Evolutionary conservation across 768 basidiomycete species (phyloP), one percentile per base, ranked within the genome.

Genomic region (Russula emetica): DNA sequence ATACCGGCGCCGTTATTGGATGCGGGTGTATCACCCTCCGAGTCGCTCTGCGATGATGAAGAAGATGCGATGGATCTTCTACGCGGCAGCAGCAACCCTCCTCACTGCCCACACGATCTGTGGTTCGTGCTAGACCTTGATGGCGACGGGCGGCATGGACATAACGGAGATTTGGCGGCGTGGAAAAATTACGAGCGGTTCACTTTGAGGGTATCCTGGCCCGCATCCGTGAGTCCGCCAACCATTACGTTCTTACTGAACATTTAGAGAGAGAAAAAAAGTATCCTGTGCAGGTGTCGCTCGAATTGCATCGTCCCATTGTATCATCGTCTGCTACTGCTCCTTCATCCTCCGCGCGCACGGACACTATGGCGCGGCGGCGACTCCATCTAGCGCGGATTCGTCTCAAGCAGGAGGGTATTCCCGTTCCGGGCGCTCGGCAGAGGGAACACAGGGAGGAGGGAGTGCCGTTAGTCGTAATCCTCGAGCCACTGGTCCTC

Each of bases 401-500:
- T 44, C 82, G 82, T 30, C 72, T 80, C 36, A 76, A 83, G 1
- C 74, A 83, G 71, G 77, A 78, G 3, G 85, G 85, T 36, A 76
- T 88, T 32, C 77, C 76, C 63, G 77, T 78, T 2, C 83, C 83
- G 24, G 47, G 47, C 13, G 26, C 47, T 14, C 47, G 6, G 16
- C 49, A 34, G 9, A 22, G 34, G 18, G 58, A 22, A 40, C 6
- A 18, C 38, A 18, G 36, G 14, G 54, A 26, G 5, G 54, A 58
- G 30, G 55, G 7, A 0, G 78, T 88, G 6, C 78, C 85, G 3
- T 77, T 88, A 66, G 71, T 78, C 60, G 67, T 88, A 18, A 72
- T 77, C 22, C 70, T 89, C 50, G 88, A 90, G 68, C 88, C 84
- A 30, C 72, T 84, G 1, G 78, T 82, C 60, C 69, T 84, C n/a